Percentiles rank a stretch among this genome's conserved stretches.
Conservation (phyloP, 306 rosid species). For the Malus sylvestris region DNA sequence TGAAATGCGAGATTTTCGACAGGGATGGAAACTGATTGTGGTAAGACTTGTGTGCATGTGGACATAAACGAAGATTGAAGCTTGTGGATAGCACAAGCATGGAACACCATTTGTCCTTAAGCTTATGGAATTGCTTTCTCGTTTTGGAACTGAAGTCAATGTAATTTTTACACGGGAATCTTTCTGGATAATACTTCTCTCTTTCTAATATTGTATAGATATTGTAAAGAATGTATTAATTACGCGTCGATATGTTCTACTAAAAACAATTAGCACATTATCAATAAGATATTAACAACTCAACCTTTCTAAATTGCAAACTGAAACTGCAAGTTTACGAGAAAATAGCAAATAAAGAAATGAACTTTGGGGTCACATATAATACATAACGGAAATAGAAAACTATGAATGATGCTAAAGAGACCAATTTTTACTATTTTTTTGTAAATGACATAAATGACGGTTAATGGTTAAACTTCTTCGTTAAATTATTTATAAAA, state of each 20-base stretch:
- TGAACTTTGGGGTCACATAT: background rate
- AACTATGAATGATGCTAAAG: background rate
- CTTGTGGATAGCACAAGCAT: slow-evolving; percentile 25
- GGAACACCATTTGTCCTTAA: background rate
- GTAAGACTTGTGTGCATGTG: background rate
- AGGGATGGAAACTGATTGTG: background rate
- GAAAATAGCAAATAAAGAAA: background rate
- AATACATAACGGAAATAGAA: background rate
- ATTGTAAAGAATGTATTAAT: too few relatives aligned
- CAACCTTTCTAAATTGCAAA: background rate
- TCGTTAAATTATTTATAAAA: too few relatives aligned
- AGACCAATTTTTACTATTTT: too few relatives aligned
- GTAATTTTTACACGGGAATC: background rate
- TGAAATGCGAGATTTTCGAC: slow-evolving; percentile 3
- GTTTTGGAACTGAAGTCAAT: background rate
- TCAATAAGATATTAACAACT: background rate
- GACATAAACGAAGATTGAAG: background rate
- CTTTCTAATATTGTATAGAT: background rate
- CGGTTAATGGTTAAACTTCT: too few relatives aligned
- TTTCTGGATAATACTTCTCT: background rate
- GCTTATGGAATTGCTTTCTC: background rate
- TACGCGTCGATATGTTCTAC: too few relatives aligned
- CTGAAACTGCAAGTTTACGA: background rate
- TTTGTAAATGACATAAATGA: too few relatives aligned
- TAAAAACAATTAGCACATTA: background rate